Evolutionary conservation across 768 basidiomycete genomes (phyloP).

Genomic region (Hemileccinum rubropunctum): DNA sequence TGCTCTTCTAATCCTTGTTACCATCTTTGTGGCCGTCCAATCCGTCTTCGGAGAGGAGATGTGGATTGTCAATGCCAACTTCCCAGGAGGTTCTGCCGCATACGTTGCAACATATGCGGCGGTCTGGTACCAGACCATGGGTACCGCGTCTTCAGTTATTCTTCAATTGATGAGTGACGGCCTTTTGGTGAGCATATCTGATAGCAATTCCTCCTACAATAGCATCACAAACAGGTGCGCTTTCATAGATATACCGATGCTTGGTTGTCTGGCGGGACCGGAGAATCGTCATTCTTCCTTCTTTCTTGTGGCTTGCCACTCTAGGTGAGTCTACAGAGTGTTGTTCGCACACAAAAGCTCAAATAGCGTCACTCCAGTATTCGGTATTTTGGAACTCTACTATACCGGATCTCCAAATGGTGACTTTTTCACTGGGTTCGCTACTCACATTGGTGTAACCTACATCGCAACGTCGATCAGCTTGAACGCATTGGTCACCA

Average conservation of each 20-base stretch:
- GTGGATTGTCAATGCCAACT: conserved; percentile 33
- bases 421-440: conserved; percentile 9
- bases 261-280: conserved; percentile 30
- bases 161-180: conserved; percentile 32
- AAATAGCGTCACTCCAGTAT: background rate
- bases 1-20: conserved; percentile 22
- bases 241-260: conserved; percentile 34
- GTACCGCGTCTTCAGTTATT: conserved; percentile 23
- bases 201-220: background rate
- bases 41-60: conserved; percentile 25
- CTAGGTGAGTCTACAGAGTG: background rate
- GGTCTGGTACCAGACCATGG: conserved; percentile 26
- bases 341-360: background rate
- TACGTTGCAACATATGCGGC: conserved; percentile 26
- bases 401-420: conserved; percentile 1
- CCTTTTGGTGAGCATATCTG: conserved; percentile 28
- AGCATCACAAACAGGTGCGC: background rate
- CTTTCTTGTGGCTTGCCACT: conserved; percentile 9
- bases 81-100: conserved; percentile 32
- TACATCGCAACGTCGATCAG: conserved; percentile 10
- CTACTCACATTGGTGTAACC: conserved; percentile 9
- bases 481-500: conserved; percentile 8
- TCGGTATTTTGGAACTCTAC: conserved; percentile 10
- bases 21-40: conserved; percentile 21
- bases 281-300: conserved; percentile 8